phyloP scores from a whole-genome alignment of 768 basidiomycete genomes.

The Leccinum uliginosum region DNA sequence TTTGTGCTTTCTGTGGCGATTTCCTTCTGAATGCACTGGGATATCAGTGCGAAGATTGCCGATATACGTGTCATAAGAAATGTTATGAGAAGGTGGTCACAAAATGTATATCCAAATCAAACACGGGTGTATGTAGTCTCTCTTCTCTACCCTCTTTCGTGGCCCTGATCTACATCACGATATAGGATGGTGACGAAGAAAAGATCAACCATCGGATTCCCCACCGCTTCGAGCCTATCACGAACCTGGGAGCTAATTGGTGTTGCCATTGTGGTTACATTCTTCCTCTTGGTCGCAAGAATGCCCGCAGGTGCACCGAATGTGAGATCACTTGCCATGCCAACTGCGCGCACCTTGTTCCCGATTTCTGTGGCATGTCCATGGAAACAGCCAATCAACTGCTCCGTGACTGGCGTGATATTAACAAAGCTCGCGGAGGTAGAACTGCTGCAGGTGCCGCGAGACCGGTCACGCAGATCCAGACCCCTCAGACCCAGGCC shows the following conservation, averaged over 20 bases:
- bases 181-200: slow-evolving; percentile 91
- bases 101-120: slow-evolving; percentile 98
- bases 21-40: slow-evolving; percentile 96
- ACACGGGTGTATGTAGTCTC: slow-evolving; percentile 69
- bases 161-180: neutral
- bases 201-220: slow-evolving; percentile 99
- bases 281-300: slow-evolving; percentile 94
- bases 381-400: slow-evolving; percentile 98
- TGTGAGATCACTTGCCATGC: slow-evolving; percentile 97
- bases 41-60: slow-evolving; percentile 99
- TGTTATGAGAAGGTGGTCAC: slow-evolving; percentile 99
- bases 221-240: slow-evolving; percentile 95
- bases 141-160: neutral
- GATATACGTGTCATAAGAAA: slow-evolving; percentile 98
- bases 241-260: slow-evolving; percentile 98
- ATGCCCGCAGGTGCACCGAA: slow-evolving; percentile 92
- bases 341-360: slow-evolving; percentile 95
- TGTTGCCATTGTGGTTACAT: slow-evolving; percentile 99
- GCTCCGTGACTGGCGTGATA: slow-evolving; percentile 85
- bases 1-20: slow-evolving; percentile 97
- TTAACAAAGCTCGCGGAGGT: slow-evolving; percentile 67
- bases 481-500: slow-evolving; percentile 28
- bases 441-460: slow-evolving; percentile 30
- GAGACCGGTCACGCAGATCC: slow-evolving; percentile 33
- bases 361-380: slow-evolving; percentile 99